A percentile compares a stretch with the other conserved stretches of the same genome.
phyloP scores from a whole-genome alignment of 202 grass and related monocot genomes.

The Thinopyrum obtusiflorum region DNA sequence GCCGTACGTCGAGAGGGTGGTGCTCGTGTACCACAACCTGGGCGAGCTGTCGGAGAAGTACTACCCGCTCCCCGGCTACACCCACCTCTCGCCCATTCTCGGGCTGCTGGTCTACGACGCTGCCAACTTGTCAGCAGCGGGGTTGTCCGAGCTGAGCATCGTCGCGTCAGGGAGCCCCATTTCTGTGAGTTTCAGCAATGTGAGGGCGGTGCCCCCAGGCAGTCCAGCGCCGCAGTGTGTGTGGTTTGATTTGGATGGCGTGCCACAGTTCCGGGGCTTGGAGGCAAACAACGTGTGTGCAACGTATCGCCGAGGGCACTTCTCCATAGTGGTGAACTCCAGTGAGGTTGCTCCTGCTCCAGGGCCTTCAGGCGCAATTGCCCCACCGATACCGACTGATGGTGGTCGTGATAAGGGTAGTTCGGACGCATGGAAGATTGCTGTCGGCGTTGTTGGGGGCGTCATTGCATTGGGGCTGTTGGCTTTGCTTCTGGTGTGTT shows the following conservation, averaged over 20 bases:
- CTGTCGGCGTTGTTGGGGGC: conserved; percentile 43
- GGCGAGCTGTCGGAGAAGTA: conserved; percentile 45
- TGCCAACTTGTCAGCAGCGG: conserved; percentile 52
- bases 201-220: conserved; percentile 27
- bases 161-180: conserved; percentile 45
- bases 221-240: conserved; percentile 52
- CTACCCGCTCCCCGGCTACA: conserved; percentile 72
- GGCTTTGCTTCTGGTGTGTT: conserved; percentile 50
- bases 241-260: conserved; percentile 59
- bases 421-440: conserved; percentile 71
- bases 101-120: conserved; percentile 76
- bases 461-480: conserved; percentile 44
- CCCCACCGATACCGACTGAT: background rate
- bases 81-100: conserved; percentile 74
- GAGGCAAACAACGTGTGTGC: conserved; percentile 42
- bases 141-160: conserved; percentile 51
- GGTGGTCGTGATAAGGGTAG: conserved; percentile 4
- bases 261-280: conserved; percentile 58
- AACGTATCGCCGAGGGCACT: conserved; percentile 57
- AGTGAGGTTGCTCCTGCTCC: conserved; percentile 51
- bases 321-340: conserved; percentile 81
- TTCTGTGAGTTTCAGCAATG: conserved; percentile 48
- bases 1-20: conserved; percentile 69
- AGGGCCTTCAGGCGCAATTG: conserved; percentile 22
- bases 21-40: conserved; percentile 80